Percentiles rank a stretch among this genome's conserved stretches.
phyloP scores from a whole-genome alignment of 345 rosid species.

The Eucalyptus coolabah region DNA sequence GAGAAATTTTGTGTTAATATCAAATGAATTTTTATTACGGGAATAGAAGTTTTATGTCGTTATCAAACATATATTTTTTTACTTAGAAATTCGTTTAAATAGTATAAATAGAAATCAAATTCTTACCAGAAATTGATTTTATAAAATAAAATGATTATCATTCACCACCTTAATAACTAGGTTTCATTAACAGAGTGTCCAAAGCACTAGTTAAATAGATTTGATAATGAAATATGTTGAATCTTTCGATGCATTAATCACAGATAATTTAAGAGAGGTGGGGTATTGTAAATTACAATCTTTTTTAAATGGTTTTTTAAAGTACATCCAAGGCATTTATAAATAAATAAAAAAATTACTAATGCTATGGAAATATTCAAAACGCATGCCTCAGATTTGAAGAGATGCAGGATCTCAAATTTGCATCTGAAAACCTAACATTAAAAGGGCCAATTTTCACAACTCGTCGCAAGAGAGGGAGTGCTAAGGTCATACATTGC shows the following conservation, averaged over 20 bases:
- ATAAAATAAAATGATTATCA: too few relatives aligned
- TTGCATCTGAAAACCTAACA: background rate
- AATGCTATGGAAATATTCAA: background rate
- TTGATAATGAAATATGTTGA: background rate
- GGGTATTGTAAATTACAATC: background rate
- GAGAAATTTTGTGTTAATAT: too few relatives aligned
- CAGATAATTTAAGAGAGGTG: background rate
- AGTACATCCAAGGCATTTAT: background rate
- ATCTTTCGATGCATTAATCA: too few relatives aligned
- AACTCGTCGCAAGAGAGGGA: background rate
- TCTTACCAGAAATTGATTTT: too few relatives aligned
- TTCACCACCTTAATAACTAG: accelerated
- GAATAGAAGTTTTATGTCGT: accelerated
- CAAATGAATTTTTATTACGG: accelerated
- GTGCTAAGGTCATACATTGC: background rate
- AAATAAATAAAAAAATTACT: accelerated
- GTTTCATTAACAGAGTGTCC: background rate
- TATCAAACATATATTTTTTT: too few relatives aligned
- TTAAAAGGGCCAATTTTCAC: background rate
- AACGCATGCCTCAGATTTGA: background rate
- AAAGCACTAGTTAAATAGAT: too few relatives aligned
- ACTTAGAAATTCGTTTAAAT: too few relatives aligned
- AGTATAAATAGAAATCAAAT: too few relatives aligned
- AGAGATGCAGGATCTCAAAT: background rate
- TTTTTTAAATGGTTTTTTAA: background rate